Conservation (phyloP, 305 asterid genomes). For the Solanum hybrid region DNA sequence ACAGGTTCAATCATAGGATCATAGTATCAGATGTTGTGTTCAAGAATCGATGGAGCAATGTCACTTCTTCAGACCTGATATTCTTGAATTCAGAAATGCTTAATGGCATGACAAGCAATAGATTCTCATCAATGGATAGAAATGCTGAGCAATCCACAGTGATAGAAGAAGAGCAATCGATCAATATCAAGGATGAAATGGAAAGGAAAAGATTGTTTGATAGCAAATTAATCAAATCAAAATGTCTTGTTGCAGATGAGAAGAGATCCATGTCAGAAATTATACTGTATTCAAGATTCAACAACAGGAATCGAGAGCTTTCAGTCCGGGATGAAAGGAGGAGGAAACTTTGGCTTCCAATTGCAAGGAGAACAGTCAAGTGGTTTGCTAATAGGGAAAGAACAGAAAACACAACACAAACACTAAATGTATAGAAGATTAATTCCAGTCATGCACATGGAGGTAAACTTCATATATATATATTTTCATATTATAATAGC, state of each 20-base stretch:
- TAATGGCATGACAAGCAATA: conserved; percentile 19
- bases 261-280: conserved; percentile 77
- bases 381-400: conserved; percentile 40
- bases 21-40: conserved; percentile 41
- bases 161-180: conserved; percentile 13
- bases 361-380: conserved; percentile 34
- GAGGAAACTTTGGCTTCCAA: conserved; percentile 34
- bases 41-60: conserved; percentile 59
- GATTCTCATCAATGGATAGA: conserved; percentile 16
- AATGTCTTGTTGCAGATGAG: conserved; percentile 9
- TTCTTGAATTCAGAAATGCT: conserved; percentile 56
- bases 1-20: conserved; percentile 45
- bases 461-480: not conserved
- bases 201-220: conserved; percentile 40
- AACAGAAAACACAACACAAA: conserved; percentile 10
- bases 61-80: conserved; percentile 51
- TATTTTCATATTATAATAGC: not conserved
- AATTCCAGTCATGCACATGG: not conserved
- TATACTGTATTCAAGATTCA: conserved; percentile 44
- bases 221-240: conserved; percentile 9
- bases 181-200: conserved; percentile 51
- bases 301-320: conserved; percentile 1
- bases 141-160: conserved; percentile 6
- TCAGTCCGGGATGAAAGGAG: conserved; percentile 14
- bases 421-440: conserved; percentile 6